Evolutionary conservation across 2,329 filamentous ascomycete species (phyloP).

Genomic region (Neofusicoccum sp.): DNA sequence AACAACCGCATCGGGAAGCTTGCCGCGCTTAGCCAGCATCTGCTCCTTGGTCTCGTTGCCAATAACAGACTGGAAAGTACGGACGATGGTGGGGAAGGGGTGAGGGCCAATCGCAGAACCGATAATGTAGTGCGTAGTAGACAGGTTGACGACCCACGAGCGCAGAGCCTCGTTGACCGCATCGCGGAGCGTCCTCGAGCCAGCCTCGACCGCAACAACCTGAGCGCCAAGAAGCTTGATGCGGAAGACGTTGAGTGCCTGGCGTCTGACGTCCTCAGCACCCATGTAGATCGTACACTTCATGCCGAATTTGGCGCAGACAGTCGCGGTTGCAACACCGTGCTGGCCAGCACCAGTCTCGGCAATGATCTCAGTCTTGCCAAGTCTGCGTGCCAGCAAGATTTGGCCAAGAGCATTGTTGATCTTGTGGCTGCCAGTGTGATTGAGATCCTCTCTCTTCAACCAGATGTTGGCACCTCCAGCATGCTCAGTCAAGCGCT

Average conservation of each 20-base stretch:
- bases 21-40: conserved; percentile 80
- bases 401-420: conserved; percentile 97
- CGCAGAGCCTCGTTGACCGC: conserved; percentile 94
- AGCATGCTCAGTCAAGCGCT: conserved; percentile 83
- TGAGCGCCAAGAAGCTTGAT: conserved; percentile 95
- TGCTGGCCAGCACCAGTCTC: conserved; percentile 98
- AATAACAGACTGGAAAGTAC: conserved; percentile 97
- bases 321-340: conserved; percentile 94
- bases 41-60: conserved; percentile 92
- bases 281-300: conserved; percentile 99
- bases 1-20: conserved; percentile 93
- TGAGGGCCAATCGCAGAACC: conserved; percentile 97
- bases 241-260: conserved; percentile 96
- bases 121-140: conserved; percentile 97
- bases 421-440: conserved; percentile 98
- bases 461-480: conserved; percentile 96
- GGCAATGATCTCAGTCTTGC: conserved; percentile 96
- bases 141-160: conserved; percentile 89
- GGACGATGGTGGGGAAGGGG: conserved; percentile 95
- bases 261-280: conserved; percentile 92
- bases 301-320: conserved; percentile 98
- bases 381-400: conserved; percentile 79
- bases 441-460: conserved; percentile 96
- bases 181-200: conserved; percentile 65
- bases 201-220: conserved; percentile 90